Evolutionary conservation across 1,139 yeast genomes (phyloP).

Genomic region (Kodamaea arcana): DNA sequence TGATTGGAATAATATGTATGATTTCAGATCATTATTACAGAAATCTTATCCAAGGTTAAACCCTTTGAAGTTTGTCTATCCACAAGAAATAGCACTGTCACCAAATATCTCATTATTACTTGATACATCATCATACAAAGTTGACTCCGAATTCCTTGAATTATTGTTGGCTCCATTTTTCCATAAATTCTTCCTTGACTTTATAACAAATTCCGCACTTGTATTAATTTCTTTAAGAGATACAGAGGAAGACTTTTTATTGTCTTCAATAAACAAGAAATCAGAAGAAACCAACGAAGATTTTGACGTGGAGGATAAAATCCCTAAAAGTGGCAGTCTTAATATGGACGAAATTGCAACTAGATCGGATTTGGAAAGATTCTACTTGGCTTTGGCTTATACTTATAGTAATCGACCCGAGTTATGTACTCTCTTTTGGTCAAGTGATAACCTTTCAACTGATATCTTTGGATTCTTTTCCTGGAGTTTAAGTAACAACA

Average conservation of each 20-base stretch:
- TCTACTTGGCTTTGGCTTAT: slow-evolving; percentile 73
- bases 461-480: slow-evolving; percentile 67
- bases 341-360: slow-evolving; percentile 56
- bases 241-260: slow-evolving; percentile 77
- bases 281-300: slow-evolving; percentile 18
- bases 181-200: slow-evolving; percentile 53
- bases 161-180: slow-evolving; percentile 39
- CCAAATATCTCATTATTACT: slow-evolving; percentile 23
- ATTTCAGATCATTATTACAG: slow-evolving; percentile 65
- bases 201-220: slow-evolving; percentile 73
- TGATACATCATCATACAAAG: slow-evolving; percentile 17
- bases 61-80: slow-evolving; percentile 35
- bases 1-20: slow-evolving; percentile 50
- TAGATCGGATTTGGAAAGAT: slow-evolving; percentile 82
- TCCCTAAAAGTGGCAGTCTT: slow-evolving; percentile 14
- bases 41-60: slow-evolving; percentile 55
- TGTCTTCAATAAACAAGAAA: slow-evolving; percentile 43
- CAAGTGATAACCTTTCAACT: slow-evolving; percentile 45
- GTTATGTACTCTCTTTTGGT: slow-evolving; percentile 66
- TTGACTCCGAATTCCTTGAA: slow-evolving; percentile 25
- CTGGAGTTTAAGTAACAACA: slow-evolving; percentile 84
- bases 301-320: not conserved
- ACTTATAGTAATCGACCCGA: slow-evolving; percentile 61
- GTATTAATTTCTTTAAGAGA: slow-evolving; percentile 76
- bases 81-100: slow-evolving; percentile 24